Base-by-base conservation (phyloP, 73 alveolate species). In the Symbiodinium natans region DNA sequence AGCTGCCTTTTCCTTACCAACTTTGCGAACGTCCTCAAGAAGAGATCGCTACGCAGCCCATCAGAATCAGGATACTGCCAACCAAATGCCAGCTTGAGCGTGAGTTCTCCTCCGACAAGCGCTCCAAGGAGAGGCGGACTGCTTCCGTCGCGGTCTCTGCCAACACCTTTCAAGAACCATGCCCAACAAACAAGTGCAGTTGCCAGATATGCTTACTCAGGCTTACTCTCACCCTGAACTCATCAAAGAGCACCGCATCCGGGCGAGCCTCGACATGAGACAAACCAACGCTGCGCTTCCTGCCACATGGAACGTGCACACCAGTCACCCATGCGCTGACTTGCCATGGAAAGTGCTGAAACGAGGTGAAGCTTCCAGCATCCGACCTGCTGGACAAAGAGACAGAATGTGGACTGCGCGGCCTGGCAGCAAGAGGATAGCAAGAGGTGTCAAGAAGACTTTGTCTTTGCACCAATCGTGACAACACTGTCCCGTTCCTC, bases 111-210 rank as follows among this genome's bases (percentile, higher is more conserved):
- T 88, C 95, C 5, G 71, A 39, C 11, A 88, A 71, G 4, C 73
- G 82, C 73, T 83, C 82, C 80, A 88, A 56, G 74, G 86, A 88
- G 74, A 83, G 34, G 63, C 95, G 42, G 27, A 88, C 63, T 2
- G 95, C 75, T 83, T 63, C 74, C 21, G 95, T 52, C 27, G 86
- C 36, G 46, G 75, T 83, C 75, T 88, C 95, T n/a, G 74, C 75
- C 31, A 88, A 29, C 85, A 68, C 95, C 95, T 88, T 29, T 2
- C 21, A 63, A 19, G 92, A n/a, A 25, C n/a, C n/a, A n/a, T n/a
- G n/a, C n/a, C n/a, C n/a, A n/a, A n/a, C n/a, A n/a, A n/a, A n/a
- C n/a, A n/a, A 46, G 6, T 46, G 59, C 59, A n/a, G 59, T 46
- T 46, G 59, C 59, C 59, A 46, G 31, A 11, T 34, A 63, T 63